These are phyloP conservation scores for Paramecium caudatum DNA, from an alignment of 73 alveolate species.

Conservation along the genomic window DNA sequence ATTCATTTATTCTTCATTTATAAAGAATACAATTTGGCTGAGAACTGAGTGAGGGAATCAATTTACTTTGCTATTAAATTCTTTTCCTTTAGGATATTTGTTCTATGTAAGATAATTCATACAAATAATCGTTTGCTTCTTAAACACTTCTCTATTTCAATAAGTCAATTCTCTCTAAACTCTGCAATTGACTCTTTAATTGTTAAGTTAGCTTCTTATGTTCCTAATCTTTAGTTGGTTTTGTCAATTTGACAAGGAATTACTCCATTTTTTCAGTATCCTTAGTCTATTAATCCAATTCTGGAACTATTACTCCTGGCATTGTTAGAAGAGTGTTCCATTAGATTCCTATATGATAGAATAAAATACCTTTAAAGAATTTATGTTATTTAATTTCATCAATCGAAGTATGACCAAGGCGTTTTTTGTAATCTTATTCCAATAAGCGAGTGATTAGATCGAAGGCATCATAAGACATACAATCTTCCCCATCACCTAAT, in stretches of 20 bases:
- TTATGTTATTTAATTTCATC: slow-evolving; percentile 80
- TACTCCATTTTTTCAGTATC: slow-evolving; percentile 56
- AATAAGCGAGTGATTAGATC: slow-evolving; percentile 75
- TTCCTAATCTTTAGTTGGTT: slow-evolving; percentile 40
- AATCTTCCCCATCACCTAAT: slow-evolving; percentile 75
- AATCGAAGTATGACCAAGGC: slow-evolving; percentile 75
- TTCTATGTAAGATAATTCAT: no score
- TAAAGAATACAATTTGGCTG: slow-evolving; percentile 28
- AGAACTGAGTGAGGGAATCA: slow-evolving; percentile 9
- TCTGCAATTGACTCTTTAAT: slow-evolving; percentile 8
- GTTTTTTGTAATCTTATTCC: slow-evolving; percentile 75
- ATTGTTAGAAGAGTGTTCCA: slow-evolving; percentile 64
- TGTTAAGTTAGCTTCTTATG: slow-evolving; percentile 11
- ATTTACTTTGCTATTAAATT: not conserved
- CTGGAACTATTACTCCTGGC: slow-evolving; percentile 72
- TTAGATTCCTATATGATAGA: slow-evolving; percentile 54
- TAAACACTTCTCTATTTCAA: slow-evolving; percentile 44
- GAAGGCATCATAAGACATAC: slow-evolving; percentile 38
- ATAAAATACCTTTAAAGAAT: slow-evolving; percentile 82
- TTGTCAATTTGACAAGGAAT: slow-evolving; percentile 6
- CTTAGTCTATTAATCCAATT: not conserved
- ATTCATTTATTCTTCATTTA: slow-evolving; percentile 8
- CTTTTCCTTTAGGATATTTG: no score
- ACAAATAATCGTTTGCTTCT: slow-evolving; percentile 61
- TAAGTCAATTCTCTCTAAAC: slow-evolving; percentile 45